Conservation (phyloP, 2,329 filamentous ascomycete genomes). For the Ilyonectria destructans region DNA sequence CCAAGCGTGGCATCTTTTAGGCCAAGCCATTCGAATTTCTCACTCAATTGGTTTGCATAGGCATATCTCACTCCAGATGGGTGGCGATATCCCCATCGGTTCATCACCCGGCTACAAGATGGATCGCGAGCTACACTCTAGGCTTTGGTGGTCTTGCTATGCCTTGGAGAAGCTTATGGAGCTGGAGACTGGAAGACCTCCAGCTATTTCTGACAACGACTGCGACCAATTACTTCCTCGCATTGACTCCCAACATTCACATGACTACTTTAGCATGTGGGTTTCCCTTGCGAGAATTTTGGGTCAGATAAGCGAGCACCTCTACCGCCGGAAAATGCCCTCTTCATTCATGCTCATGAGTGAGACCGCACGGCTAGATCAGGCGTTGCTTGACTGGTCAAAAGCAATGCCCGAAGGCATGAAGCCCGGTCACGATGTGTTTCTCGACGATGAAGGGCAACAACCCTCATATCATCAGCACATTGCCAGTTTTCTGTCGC, state of each 20-base stretch:
- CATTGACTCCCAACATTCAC: constrained; percentile 12
- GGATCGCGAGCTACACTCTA: constrained; percentile 34
- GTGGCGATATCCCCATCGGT: constrained; percentile 17
- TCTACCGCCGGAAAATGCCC: constrained; percentile 38
- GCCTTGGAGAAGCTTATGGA: constrained; percentile 43
- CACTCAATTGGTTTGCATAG: constrained; percentile 41
- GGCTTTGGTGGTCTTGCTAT: constrained; percentile 44
- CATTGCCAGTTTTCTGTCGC: constrained; percentile 35
- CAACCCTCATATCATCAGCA: constrained; percentile 24
- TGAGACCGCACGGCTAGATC: constrained; percentile 38
- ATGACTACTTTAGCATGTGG: constrained; percentile 39
- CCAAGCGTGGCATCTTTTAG: constrained; percentile 41
- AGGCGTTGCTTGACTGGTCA: constrained; percentile 39
- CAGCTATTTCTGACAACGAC: constrained; percentile 40
- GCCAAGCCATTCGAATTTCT: constrained; percentile 36
- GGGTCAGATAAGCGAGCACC: constrained; percentile 42
- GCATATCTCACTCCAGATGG: constrained; percentile 23
- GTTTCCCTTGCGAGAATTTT: constrained; percentile 37
- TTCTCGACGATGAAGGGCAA: constrained; percentile 11
- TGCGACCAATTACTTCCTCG: constrained; percentile 36
- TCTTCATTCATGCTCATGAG: constrained; percentile 30
- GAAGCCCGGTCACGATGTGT: constrained; percentile 33
- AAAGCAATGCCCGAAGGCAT: constrained; percentile 32
- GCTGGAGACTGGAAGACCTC: constrained; percentile 40
- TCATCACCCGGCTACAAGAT: constrained; percentile 24